A percentile compares a stretch with the other conserved stretches of the same genome.
Evolutionary conservation across 106 monocot genomes (phyloP).

Genomic region (Apostasia ramifera): DNA sequence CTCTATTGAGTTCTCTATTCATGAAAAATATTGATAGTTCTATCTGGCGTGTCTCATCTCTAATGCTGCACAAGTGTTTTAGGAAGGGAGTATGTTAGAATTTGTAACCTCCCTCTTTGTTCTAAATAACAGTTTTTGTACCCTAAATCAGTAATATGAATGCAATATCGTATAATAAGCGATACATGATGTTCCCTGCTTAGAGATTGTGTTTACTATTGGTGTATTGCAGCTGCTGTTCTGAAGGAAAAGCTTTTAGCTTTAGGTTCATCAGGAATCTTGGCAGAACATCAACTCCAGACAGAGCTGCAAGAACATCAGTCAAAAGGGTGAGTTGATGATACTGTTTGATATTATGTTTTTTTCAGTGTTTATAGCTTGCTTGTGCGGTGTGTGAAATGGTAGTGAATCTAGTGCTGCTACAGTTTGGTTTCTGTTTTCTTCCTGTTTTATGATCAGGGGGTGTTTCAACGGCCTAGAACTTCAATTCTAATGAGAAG

Average conservation of each 20-base stretch:
- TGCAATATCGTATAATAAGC: too few relatives aligned
- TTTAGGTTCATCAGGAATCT: constrained; percentile 90
- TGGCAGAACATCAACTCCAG: constrained; percentile 99
- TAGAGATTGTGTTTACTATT: background rate
- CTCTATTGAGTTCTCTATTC: background rate
- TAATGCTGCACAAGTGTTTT: too few relatives aligned
- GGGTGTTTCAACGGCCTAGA: too few relatives aligned
- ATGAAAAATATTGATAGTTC: too few relatives aligned
- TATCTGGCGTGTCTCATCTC: too few relatives aligned
- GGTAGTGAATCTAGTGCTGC: background rate
- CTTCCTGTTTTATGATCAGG: background rate
- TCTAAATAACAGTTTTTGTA: background rate
- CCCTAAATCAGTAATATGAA: too few relatives aligned
- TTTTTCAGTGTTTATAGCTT: background rate
- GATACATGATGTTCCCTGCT: background rate
- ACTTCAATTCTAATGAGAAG: too few relatives aligned
- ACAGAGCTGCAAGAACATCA: constrained; percentile 85
- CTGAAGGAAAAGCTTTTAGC: constrained; percentile 92
- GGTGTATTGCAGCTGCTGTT: constrained; percentile 64
- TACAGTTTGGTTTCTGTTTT: background rate
- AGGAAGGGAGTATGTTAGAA: background rate
- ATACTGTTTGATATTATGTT: constrained; percentile 2
- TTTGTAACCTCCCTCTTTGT: background rate
- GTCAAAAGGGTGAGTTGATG: constrained; percentile 60
- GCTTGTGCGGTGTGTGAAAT: background rate